Percentiles rank a stretch among this genome's conserved stretches.
Conservation (phyloP, 306 rosid species). For the Nissolia schottii region DNA sequence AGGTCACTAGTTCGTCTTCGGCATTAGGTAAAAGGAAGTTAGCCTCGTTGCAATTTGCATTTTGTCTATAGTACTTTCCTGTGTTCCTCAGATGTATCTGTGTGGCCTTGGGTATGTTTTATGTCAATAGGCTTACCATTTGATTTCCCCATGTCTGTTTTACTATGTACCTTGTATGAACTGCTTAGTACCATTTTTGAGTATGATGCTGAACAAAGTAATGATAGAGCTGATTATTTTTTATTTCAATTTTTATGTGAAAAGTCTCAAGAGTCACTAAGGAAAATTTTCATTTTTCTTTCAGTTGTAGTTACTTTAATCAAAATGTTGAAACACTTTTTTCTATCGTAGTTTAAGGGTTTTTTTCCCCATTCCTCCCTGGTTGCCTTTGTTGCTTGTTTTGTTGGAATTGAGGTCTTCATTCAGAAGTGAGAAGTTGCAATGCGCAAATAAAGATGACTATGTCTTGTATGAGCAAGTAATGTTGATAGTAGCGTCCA, state of each 20-base stretch:
- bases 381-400: neutral
- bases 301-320: neutral
- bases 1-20: conserved; percentile 38
- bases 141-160: neutral
- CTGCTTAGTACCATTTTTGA: neutral
- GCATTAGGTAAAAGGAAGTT: conserved; percentile 44
- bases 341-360: too few relatives aligned
- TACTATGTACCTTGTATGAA: neutral
- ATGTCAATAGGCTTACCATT: conserved; percentile 19
- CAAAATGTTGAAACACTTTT: neutral
- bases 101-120: neutral
- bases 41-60: conserved; percentile 2
- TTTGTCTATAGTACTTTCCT: neutral
- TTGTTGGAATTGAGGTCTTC: neutral
- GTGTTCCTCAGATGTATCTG: neutral
- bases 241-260: neutral
- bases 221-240: neutral
- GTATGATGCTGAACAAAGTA: neutral
- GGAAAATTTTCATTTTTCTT: neutral
- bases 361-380: neutral
- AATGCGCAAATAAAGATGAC: neutral
- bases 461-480: neutral
- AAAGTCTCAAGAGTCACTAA: neutral
- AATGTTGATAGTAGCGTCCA: neutral
- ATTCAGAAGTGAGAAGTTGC: neutral